These are phyloP conservation scores for Neofusicoccum umdonicola DNA, from an alignment of 2,329 filamentous ascomycete genomes.

Conservation along the genomic window DNA sequence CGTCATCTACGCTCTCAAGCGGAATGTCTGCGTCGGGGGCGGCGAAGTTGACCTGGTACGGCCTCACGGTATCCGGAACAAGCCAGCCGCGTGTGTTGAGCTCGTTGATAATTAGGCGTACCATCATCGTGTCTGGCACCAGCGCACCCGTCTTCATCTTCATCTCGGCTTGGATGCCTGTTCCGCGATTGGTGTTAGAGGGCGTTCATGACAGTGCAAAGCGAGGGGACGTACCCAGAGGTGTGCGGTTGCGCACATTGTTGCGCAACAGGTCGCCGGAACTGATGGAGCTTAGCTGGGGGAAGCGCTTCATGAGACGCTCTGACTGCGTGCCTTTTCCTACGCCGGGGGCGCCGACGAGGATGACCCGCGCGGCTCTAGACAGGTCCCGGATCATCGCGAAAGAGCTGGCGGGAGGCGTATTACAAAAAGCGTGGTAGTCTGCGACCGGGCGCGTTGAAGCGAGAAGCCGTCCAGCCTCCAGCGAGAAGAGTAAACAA, in stretches of 20 bases:
- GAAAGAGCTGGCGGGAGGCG: neutral
- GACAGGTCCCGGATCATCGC: conserved; percentile 30
- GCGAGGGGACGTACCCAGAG: conserved; percentile 63
- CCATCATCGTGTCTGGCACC: conserved; percentile 88
- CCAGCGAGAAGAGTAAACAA: neutral
- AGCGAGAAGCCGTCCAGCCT: neutral
- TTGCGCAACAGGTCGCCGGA: conserved; percentile 88
- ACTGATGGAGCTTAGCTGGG: conserved; percentile 85
- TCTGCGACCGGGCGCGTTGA: neutral
- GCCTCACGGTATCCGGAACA: conserved; percentile 46
- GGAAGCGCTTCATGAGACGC: conserved; percentile 79
- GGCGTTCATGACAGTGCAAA: neutral
- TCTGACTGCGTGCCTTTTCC: conserved; percentile 97
- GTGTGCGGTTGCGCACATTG: conserved; percentile 86
- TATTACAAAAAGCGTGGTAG: neutral
- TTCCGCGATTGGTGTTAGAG: conserved; percentile 2
- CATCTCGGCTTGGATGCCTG: conserved; percentile 85
- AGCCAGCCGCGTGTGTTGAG: conserved; percentile 85
- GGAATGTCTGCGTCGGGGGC: conserved; percentile 25
- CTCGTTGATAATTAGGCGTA: conserved; percentile 88
- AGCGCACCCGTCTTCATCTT: conserved; percentile 85
- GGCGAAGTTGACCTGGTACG: conserved; percentile 45
- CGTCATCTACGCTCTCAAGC: conserved; percentile 37
- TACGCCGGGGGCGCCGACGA: conserved; percentile 93
- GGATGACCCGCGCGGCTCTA: conserved; percentile 85